Percentiles rank a stretch among this genome's conserved stretches.
Evolutionary conservation across 305 asterid genomes (phyloP).

Genomic region (Salvia sclarea): DNA sequence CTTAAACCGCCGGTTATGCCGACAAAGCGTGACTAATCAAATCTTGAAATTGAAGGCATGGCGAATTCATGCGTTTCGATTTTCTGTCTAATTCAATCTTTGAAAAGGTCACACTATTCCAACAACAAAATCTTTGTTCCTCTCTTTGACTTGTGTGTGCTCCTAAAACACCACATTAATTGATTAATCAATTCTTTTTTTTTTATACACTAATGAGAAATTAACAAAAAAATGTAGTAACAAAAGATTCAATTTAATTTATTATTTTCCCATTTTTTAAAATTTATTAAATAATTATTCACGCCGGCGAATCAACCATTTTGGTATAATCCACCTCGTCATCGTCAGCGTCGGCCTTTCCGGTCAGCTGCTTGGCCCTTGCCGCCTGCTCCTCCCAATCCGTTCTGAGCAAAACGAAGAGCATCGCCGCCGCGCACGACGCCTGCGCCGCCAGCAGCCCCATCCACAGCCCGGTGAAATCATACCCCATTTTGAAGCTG

Average conservation of each 20-base stretch:
- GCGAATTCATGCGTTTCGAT: neutral
- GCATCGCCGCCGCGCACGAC: constrained; percentile 45
- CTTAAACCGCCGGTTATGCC: neutral
- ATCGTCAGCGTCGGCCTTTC: neutral
- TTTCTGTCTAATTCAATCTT: neutral
- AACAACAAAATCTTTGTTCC: constrained; percentile 36
- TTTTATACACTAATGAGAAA: too few relatives aligned
- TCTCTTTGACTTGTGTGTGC: constrained; percentile 18
- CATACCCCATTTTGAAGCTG: constrained; percentile 38
- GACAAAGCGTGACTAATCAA: neutral
- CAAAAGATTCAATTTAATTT: neutral
- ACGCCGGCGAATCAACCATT: constrained; percentile 36
- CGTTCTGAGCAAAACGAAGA: constrained; percentile 38
- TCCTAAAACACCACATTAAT: constrained; percentile 13
- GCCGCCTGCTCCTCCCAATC: constrained; percentile 51
- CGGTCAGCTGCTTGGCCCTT: constrained; percentile 48
- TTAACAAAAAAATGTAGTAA: neutral
- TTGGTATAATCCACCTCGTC: constrained; percentile 30
- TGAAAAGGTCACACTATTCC: neutral
- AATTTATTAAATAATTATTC: neutral
- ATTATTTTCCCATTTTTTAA: too few relatives aligned
- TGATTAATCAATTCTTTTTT: too few relatives aligned
- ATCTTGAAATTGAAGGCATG: neutral
- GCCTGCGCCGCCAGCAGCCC: constrained; percentile 53
- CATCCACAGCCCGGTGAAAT: constrained; percentile 51